Conservation (phyloP, 352 stramenopile species). For the Halophytophthora polymorphica region DNA sequence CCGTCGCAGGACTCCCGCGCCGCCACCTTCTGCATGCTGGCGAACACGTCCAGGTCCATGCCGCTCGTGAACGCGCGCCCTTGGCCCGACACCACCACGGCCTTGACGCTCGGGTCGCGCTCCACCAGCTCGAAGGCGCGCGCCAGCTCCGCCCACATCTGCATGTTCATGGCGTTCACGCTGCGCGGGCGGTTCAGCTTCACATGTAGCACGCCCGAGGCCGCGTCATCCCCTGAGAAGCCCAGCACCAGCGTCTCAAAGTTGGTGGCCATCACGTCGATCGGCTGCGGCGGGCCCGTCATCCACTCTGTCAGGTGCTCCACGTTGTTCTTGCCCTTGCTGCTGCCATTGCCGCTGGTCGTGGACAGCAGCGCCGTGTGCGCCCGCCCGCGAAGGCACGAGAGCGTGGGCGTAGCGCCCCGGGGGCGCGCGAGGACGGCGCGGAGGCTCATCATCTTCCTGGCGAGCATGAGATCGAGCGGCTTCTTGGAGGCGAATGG, state of each 20-base stretch:
- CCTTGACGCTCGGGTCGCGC: constrained; percentile 58
- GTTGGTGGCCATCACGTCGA: constrained; percentile 32
- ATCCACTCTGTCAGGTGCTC: constrained; percentile 57
- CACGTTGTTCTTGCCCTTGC: constrained; percentile 35
- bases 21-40: constrained; percentile 66
- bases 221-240: constrained; percentile 26
- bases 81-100: constrained; percentile 75
- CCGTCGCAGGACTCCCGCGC: constrained; percentile 63
- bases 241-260: constrained; percentile 58
- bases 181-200: constrained; percentile 80
- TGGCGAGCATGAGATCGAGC: too few species aligned
- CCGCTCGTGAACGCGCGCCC: constrained; percentile 83
- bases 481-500: too few species aligned
- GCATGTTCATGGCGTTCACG: constrained; percentile 89
- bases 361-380: not conserved
- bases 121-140: constrained; percentile 70
- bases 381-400: not conserved
- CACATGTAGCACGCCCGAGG: constrained; percentile 67
- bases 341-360: constrained; percentile 5
- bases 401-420: not conserved
- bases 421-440: not conserved
- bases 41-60: constrained; percentile 89
- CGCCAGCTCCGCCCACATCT: constrained; percentile 84
- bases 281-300: constrained; percentile 30
- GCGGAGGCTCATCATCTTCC: not conserved